Evolutionary conservation across 495 filamentous ascomycete genomes (phyloP), one percentile per base, ranked within the genome.

Genomic region (Neurospora discreta): DNA sequence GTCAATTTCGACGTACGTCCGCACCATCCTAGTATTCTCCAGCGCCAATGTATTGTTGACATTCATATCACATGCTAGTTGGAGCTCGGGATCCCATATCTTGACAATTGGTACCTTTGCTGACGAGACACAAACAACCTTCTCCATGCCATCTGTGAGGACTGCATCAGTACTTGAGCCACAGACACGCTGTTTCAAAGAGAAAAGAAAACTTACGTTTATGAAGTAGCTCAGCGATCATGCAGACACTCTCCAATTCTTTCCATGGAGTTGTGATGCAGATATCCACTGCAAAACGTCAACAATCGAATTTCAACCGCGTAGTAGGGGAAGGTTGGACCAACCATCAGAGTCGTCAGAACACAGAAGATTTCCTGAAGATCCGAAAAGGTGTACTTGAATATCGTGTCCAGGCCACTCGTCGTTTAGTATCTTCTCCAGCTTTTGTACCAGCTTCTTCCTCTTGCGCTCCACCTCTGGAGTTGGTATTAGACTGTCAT

Each of bases 71-170:
- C 93, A 97, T n/a, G 93, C 91, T 72, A 99, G 84, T 43, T 88
- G 82, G 33, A 97, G 85, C 80, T 97, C 93, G 1, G 95, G 96
- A 78, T 99, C 95, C 94, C 94, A 98, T 68, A 97, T 95, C 82
- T 98, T 99, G 70, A 99, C 95, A 74, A 99, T 99, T 11, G 96
- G 95, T 18, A 99, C 96, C 80, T 97, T 98, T 16, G 95, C 95
- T 44, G 91, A 91, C 30, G 92, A 91, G 8, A 98, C 91, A 77
- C 95, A 99, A 44, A 97, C 91, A 10, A 99, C 94, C 74, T 90
- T 90, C 81, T 98, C 86, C 95, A 99, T 99, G 70, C 95, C 95
- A 83, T 93, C 95, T 98, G 77, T 65, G 41, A 68, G 33, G 39
- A 73, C 71, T 84, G 76, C 80, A 77, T 68, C 39, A 69, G 69